phyloP scores from a whole-genome alignment of 805 yeast species.

The Wickerhamiella cacticola region DNA sequence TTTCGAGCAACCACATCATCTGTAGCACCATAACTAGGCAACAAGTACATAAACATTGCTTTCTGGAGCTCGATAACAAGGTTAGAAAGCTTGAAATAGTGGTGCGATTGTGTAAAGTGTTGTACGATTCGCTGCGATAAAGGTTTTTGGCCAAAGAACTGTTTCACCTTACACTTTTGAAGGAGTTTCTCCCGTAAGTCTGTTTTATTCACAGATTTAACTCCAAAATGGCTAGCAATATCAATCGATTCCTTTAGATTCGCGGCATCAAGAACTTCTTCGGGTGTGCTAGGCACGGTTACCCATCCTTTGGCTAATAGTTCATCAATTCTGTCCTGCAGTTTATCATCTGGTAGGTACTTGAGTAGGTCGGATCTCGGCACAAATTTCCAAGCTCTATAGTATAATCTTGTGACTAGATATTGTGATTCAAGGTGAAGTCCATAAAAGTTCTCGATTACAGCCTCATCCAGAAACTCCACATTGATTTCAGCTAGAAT shows the following conservation, averaged over 20 bases:
- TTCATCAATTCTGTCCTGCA: constrained; percentile 13
- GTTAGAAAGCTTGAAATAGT: background rate
- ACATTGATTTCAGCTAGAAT: constrained; percentile 20
- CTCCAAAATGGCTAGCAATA: constrained; percentile 13
- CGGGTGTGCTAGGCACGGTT: constrained; percentile 11
- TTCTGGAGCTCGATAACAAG: constrained; percentile 10
- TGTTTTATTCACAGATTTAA: constrained; percentile 13
- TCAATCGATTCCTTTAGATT: constrained; percentile 19
- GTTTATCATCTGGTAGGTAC: constrained; percentile 20
- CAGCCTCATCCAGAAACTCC: constrained; percentile 11
- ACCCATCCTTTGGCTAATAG: constrained; percentile 17
- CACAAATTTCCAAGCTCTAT: constrained; percentile 20
- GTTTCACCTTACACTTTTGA: background rate
- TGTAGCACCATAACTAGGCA: constrained; percentile 21
- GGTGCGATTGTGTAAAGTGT: background rate
- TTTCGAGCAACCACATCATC: constrained; percentile 18
- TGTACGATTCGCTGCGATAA: background rate
- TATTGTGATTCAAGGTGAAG: constrained; percentile 16
- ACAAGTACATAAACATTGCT: constrained; percentile 18
- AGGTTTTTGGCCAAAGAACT: constrained; percentile 4
- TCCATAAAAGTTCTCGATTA: constrained; percentile 4
- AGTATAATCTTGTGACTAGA: constrained; percentile 20
- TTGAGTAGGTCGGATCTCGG: constrained; percentile 19
- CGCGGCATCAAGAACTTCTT: constrained; percentile 18
- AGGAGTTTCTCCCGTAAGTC: background rate